Evolutionary conservation across 1,139 yeast genomes (phyloP).

Genomic region (Casaregolazyma suthepensis): DNA sequence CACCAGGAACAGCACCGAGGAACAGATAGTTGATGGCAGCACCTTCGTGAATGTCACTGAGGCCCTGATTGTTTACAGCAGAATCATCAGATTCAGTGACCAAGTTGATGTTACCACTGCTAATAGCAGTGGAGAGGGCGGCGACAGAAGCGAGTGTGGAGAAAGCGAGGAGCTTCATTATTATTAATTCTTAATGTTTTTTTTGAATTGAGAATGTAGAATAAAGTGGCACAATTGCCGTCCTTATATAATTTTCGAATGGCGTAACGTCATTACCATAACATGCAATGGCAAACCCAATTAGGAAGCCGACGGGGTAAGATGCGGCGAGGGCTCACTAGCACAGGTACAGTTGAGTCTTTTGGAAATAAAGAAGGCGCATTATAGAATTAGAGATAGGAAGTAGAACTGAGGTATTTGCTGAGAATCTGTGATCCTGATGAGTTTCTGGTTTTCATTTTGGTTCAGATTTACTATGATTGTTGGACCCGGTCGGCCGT

Average conservation of each 20-base stretch:
- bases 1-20: constrained; percentile 26
- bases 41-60: constrained; percentile 45
- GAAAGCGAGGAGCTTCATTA: constrained; percentile 2
- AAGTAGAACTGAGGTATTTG: no score
- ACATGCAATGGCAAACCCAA: not conserved
- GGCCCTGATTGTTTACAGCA: constrained; percentile 19
- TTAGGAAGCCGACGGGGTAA: not conserved
- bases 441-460: no score
- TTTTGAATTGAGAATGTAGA: not conserved
- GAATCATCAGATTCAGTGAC: not conserved
- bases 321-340: not conserved
- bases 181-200: not conserved
- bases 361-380: not conserved
- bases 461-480: not conserved
- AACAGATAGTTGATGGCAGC: constrained; percentile 49
- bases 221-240: not conserved
- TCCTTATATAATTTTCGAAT: not conserved
- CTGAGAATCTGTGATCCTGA: no score
- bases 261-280: not conserved
- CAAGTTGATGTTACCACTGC: constrained; percentile 3
- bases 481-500: not conserved
- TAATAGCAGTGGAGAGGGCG: constrained; percentile 5
- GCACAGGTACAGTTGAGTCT: not conserved
- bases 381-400: no score
- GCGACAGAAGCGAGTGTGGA: constrained; percentile 5